Evolutionary conservation across 2,329 filamentous ascomycete genomes (phyloP), one percentile per base, ranked within the genome.

Genomic region (Rugonectria rugulosa): DNA sequence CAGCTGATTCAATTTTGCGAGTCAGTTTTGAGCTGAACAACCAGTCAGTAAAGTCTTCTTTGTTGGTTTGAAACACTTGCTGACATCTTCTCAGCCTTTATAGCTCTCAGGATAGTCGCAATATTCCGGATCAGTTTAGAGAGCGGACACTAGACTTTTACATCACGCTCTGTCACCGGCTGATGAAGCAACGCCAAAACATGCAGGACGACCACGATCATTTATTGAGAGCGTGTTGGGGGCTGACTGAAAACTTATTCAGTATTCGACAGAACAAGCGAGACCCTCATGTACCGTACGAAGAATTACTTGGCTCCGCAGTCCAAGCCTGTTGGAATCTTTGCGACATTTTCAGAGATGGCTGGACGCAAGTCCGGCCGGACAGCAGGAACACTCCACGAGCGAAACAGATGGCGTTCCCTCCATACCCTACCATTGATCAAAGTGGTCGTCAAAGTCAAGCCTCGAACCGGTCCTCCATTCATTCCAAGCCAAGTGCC

Each of bases 21-120:
- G 93, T 97, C 62, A 97, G 91, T 75, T 97, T 97, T 70, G 94
- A 97, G 75, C 81, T 97, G 20, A 97, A 96, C 75, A 97, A 96
- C 66, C 93, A 98, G 84, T 87, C 68, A 70, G 83, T 71, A 8
- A 11, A 47, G 10, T 27, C 12, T 23, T 12, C 17, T 34, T 14
- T 15, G n/a, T n/a, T n/a, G n/a, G n/a, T n/a, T n/a, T n/a, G n/a
- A 36, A 17, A 11, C 5, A 9, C 11, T 32, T 26, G 62, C 67
- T 76, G 65, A 77, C 63, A 19, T 36, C 7, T 7, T 12, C 5
- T 2, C 53, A 87, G 84, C 72, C 81, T 98, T 2, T 97, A 94
- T 76, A 97, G 94, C 69, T 93, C 92, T 1, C 92, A 97, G 68
- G 92, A 96, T 63, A 79, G 75, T 70, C 86, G 89, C 26, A 88